Evolutionary conservation across 1,139 yeast species (phyloP), one percentile per base, ranked within the genome.

Genomic region (Sugiyamaella neomexicana): DNA sequence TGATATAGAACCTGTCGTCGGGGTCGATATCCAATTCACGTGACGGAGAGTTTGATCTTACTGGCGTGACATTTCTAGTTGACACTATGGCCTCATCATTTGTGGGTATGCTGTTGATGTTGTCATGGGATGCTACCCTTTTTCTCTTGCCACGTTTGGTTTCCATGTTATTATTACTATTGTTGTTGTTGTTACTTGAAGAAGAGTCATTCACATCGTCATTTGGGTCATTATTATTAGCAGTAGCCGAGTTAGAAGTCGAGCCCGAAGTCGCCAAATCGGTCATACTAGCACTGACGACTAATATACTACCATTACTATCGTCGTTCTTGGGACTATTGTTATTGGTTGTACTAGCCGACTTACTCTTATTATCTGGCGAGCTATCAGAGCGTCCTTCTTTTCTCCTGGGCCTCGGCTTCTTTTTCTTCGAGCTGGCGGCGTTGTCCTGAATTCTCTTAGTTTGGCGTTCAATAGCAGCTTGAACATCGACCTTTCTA

Each of bases 401-500:
- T 15, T 45, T 45, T 38, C 34, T 45, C 32, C 49, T 45, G 2
- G 41, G 17, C 20, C 42, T 34, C 15, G 36, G 42, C 49, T 45
- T 45, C 25, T 37, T 45, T 16, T 45, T 45, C 25, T 45, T 45
- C 1, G 41, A 13, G 13, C 6, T 32, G 9, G 41, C 31, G 5
- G 29, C 34, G 12, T n/a, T 34, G 8, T 48, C 31, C 32, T 55
- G 58, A 12, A 64, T 43, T 25, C 70, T 56, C 17, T 55, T 53
- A 23, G 59, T 56, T 57, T 68, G 72, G 32, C 64, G 60, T 20
- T 63, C 67, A 8, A 59, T 80, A 0, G 87, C 88, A 39, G 68
- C 69, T 43, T 74, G 73, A 3, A 75, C 75, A 65, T 82, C 80
- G 17, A 82, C 76, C 15, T 81, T 78, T 73, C 88, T 77, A 32